These are phyloP conservation scores for Alternaria angustiovoidea DNA, from an alignment of 2,329 filamentous ascomycete genomes.

Conservation along the genomic window DNA sequence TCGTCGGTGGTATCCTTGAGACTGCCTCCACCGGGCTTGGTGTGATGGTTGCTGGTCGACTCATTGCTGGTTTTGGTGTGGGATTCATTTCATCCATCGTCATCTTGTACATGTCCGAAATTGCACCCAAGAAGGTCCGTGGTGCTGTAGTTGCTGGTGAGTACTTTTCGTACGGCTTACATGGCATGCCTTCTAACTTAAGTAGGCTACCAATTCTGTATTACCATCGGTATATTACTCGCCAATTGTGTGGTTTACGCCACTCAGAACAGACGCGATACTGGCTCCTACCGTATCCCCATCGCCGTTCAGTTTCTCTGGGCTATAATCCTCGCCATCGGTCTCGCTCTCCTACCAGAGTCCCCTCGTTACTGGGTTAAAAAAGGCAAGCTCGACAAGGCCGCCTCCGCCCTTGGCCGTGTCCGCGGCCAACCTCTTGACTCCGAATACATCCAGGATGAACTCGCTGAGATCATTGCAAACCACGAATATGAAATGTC, in stretches of 20 bases:
- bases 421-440: conserved; percentile 78
- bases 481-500: conserved; percentile 87
- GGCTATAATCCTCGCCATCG: conserved; percentile 76
- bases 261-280: conserved; percentile 69
- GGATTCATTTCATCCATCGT: conserved; percentile 73
- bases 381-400: conserved; percentile 73
- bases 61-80: conserved; percentile 77
- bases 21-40: conserved; percentile 67
- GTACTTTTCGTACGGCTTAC: not conserved
- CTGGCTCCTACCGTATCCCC: conserved; percentile 77
- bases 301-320: conserved; percentile 83
- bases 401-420: conserved; percentile 69
- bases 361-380: conserved; percentile 89
- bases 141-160: conserved; percentile 72
- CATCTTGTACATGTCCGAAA: conserved; percentile 83
- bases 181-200: not conserved
- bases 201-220: conserved; percentile 76
- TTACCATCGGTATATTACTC: conserved; percentile 80
- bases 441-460: conserved; percentile 79
- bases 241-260: conserved; percentile 80
- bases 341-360: conserved; percentile 81
- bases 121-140: conserved; percentile 73
- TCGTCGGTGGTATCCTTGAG: conserved; percentile 63
- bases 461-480: conserved; percentile 87
- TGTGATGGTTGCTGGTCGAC: conserved; percentile 73